Evolutionary conservation across 2,329 filamentous ascomycete species (phyloP), one percentile per base, ranked within the genome.

Genomic region (Penicillium sp.): DNA sequence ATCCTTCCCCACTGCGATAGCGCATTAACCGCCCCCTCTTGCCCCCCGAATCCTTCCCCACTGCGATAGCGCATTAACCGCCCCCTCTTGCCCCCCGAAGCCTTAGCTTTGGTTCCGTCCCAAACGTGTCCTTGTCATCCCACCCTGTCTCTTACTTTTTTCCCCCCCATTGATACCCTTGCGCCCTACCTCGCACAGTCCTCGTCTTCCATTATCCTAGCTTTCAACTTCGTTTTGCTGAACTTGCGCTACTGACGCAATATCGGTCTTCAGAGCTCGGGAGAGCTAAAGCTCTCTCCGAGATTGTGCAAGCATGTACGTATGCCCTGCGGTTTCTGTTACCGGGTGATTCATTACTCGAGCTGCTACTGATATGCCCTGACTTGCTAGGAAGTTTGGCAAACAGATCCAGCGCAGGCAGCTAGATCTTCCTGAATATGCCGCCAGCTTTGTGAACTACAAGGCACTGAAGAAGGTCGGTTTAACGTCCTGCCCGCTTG

Each of bases 361-460:
- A 50, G 6, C 22, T 22, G n/a, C 2, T 35, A 14, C 53, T 56
- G 42, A 56, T 42, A 56, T 53, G 24, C 16, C n/a, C 4, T 26
- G 29, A 35, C 18, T 32, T 16, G 51, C 55, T 69, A 99, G 93
- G 94, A 99, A 99, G 85, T 99, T 99, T 81, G 94, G 94, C 76
- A 99, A 99, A 82, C 91, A 97, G 75, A 96, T 99, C 66, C 94
- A 97, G 81, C 96, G 96, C 82, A 89, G 92, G 74, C 94, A 99
- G 83, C 90, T 99, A 70, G 94, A 99, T 76, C 92, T 99, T 58
- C 94, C 94, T 58, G 94, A 99, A 84, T 99, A 99, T 88, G 93
- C 94, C 60, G 92, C 93, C 63, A 97, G 92, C 78, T 99, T 99
- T 74, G 92, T 97, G 68, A 97, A 99, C 78, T 99, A 99, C 82